Conservation (phyloP, 192 early-diverging fungal species). For the Mortierella antarctica region DNA sequence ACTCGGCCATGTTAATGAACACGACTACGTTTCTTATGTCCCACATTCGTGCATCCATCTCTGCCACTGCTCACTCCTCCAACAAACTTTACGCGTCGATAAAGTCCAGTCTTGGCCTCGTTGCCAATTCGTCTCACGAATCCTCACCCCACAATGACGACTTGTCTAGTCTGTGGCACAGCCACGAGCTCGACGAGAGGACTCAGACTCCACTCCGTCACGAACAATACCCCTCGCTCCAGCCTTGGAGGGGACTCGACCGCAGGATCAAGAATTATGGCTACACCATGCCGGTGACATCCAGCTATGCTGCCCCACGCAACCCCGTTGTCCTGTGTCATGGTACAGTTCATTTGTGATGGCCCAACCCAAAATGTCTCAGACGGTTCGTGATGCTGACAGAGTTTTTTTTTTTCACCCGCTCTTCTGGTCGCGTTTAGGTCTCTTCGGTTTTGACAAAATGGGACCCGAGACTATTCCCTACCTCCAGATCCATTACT, state of each 20-base stretch:
- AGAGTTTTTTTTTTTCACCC: not conserved
- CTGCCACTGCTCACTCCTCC: constrained; percentile 38
- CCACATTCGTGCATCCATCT: constrained; percentile 27
- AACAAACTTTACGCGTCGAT: constrained; percentile 19
- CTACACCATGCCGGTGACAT: constrained; percentile 61
- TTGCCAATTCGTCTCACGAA: not conserved
- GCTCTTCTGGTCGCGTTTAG: constrained; percentile 17
- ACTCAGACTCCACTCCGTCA: constrained; percentile 10
- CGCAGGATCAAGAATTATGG: constrained; percentile 65
- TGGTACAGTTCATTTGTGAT: constrained; percentile 53
- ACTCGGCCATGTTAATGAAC: constrained; percentile 28
- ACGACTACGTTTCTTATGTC: constrained; percentile 39
- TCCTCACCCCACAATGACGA: not conserved
- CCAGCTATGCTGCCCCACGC: constrained; percentile 78
- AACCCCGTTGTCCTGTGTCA: constrained; percentile 90
- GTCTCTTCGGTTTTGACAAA: constrained; percentile 92
- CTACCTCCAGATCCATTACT: constrained; percentile 87
- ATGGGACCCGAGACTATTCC: constrained; percentile 81
- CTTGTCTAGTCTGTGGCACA: constrained; percentile 2
- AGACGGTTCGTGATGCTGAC: not conserved
- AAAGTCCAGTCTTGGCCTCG: constrained; percentile 30
- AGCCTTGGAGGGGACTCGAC: constrained; percentile 35
- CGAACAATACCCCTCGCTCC: constrained; percentile 46
- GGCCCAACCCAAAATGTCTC: too few relatives aligned
- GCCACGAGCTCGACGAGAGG: constrained; percentile 14